Percentiles rank a stretch among this genome's conserved stretches.
Evolutionary conservation across 805 yeast genomes (phyloP).

Genomic region (Saccharomycopsis schoenii): DNA sequence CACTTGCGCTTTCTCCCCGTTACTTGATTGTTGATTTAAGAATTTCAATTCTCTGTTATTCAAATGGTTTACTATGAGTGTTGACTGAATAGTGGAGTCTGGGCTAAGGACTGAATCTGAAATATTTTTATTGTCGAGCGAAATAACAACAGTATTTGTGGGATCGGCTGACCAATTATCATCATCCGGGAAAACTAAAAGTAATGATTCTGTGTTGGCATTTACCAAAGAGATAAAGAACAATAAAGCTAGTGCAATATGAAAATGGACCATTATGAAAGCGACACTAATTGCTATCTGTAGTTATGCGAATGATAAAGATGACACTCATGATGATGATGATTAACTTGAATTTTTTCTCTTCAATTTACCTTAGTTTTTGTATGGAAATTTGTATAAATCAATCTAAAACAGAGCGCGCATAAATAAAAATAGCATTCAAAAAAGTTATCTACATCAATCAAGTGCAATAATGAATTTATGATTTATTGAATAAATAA

Average conservation of each 20-base stretch:
- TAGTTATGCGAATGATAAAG: too few species aligned
- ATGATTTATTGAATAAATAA: too few species aligned
- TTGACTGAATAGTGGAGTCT: not conserved
- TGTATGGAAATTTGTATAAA: too few species aligned
- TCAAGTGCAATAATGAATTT: too few species aligned
- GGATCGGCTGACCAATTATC: not conserved
- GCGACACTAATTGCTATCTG: too few species aligned
- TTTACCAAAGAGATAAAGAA: not conserved
- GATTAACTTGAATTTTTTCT: too few species aligned
- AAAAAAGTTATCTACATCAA: too few species aligned
- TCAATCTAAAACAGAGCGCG: too few species aligned
- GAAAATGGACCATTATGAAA: too few species aligned
- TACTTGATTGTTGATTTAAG: not conserved
- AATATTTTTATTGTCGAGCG: not conserved
- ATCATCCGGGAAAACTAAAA: conserved; percentile 3
- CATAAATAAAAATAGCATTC: too few species aligned
- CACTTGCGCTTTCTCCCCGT: not conserved
- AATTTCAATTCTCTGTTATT: conserved; percentile 9
- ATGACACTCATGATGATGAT: too few species aligned
- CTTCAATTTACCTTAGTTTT: too few species aligned
- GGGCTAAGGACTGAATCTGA: not conserved
- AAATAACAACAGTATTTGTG: not conserved
- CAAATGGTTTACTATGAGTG: conserved; percentile 4
- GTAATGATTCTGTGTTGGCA: conserved; percentile 16
- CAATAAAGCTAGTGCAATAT: not conserved